phyloP scores from a whole-genome alignment of 306 rosid genomes.

The Lablab purpureus region DNA sequence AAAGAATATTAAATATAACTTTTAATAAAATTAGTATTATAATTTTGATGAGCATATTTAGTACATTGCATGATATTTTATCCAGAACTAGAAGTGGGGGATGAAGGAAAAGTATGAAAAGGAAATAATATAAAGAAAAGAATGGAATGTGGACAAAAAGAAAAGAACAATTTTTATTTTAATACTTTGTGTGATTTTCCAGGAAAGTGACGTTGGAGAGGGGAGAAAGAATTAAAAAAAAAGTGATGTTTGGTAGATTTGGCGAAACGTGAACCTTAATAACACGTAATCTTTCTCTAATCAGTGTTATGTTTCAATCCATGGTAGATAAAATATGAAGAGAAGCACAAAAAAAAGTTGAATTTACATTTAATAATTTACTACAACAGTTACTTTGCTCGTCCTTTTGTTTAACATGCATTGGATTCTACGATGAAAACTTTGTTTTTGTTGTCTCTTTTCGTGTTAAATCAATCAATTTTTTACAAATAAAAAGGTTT shows the following conservation, averaged over 20 bases:
- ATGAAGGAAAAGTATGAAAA: background rate
- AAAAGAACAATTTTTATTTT: background rate
- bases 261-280: conserved; percentile 36
- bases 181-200: conserved; percentile 6
- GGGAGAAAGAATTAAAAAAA: background rate
- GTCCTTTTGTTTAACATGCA: conserved; percentile 22
- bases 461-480: conserved; percentile 5
- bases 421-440: conserved; percentile 24
- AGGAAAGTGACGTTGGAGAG: conserved; percentile 10
- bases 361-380: conserved; percentile 16
- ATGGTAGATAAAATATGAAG: conserved; percentile 6
- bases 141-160: background rate
- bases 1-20: too few relatives aligned
- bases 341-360: conserved; percentile 25
- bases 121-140: background rate
- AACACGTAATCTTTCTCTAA: conserved; percentile 35
- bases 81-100: background rate
- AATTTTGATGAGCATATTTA: background rate
- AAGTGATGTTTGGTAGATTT: background rate
- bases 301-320: conserved; percentile 16
- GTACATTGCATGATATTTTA: background rate
- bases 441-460: background rate
- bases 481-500: background rate
- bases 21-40: background rate
- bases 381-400: background rate